phyloP scores from a whole-genome alignment of 345 rosid species.

The Dovyalis caffra region DNA sequence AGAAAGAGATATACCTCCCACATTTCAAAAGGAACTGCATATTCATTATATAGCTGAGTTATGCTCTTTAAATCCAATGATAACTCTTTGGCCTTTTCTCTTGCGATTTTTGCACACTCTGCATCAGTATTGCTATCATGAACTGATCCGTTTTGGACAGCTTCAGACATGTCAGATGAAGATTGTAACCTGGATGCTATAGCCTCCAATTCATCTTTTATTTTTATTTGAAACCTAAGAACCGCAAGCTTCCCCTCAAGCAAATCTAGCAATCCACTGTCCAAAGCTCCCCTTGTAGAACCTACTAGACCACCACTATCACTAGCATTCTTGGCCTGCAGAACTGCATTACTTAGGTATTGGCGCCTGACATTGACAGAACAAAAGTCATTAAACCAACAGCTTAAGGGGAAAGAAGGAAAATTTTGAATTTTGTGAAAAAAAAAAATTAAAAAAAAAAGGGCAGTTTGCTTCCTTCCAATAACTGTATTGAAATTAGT shows the following conservation, averaged over 20 bases:
- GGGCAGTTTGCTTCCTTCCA: not conserved
- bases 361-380: constrained; percentile 60
- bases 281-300: constrained; percentile 51
- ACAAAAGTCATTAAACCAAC: constrained; percentile 19
- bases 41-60: constrained; percentile 92
- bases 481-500: not conserved
- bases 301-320: constrained; percentile 54
- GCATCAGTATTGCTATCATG: constrained; percentile 43
- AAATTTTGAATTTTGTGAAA: not conserved
- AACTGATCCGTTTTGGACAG: constrained; percentile 47
- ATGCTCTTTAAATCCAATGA: constrained; percentile 87
- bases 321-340: constrained; percentile 92
- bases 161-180: constrained; percentile 50
- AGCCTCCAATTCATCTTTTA: constrained; percentile 77
- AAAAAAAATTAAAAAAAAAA: not conserved
- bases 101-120: constrained; percentile 51
- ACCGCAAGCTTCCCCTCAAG: constrained; percentile 96
- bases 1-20: constrained; percentile 74
- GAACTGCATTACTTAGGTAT: constrained; percentile 85
- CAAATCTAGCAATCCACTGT: constrained; percentile 82
- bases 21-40: constrained; percentile 93
- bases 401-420: not conserved
- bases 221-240: constrained; percentile 85
- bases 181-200: constrained; percentile 57
- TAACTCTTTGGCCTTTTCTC: constrained; percentile 84